Base-by-base conservation (phyloP, 257 asterid genomes). In the Jaltomata sinuosa region DNA sequence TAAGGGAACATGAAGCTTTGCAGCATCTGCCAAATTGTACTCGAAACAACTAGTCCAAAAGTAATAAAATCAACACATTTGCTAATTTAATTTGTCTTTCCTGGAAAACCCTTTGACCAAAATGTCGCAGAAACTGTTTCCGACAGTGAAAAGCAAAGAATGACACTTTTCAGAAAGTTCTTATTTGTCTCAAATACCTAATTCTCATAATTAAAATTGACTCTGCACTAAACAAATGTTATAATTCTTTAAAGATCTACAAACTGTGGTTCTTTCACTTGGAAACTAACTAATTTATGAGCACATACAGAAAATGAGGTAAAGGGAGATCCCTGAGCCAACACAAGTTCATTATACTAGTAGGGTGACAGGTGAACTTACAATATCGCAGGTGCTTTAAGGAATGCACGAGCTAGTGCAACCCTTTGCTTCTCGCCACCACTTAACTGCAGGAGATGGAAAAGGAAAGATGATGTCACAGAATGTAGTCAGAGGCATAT, bases 371-470 rank as follows among this genome's bases (percentile, higher is more conserved):
- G 42, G 38, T 27, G 42, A 76, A 65, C 98, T 92, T 91, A 97
- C 99, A 97, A 83, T 83, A 97, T 90, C 0, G 97, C 91, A 85
- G 98, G 98, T 45, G 98, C 94, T 94, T 97, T 97, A 90, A 97
- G 89, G 91, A 97, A 95, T 84, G 99, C 93, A 78, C 99, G 97
- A 61, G 99, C 99, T 79, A 97, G 95, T 85, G 99, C 95, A 85
- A 97, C 97, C 81, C 99, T 90, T 91, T 97, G 99, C 93, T 97
- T 97, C 89, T 97, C 99, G 61, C 99, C 99, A 54, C 99, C 99
- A 81, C 99, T 97, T 87, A 97, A 92, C 99, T 97, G 95, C 91
- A 91, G 34, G 81, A 88, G 84, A 84, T 19, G 85, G 77, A 36
- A 85, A 64, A 78, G 57, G 72, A 32, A 59, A 83, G 67, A 62